Evolutionary conservation across 176 grass and related monocot genomes (phyloP), one percentile per base, ranked within the genome.

Genomic region (Oryza coarctata): DNA sequence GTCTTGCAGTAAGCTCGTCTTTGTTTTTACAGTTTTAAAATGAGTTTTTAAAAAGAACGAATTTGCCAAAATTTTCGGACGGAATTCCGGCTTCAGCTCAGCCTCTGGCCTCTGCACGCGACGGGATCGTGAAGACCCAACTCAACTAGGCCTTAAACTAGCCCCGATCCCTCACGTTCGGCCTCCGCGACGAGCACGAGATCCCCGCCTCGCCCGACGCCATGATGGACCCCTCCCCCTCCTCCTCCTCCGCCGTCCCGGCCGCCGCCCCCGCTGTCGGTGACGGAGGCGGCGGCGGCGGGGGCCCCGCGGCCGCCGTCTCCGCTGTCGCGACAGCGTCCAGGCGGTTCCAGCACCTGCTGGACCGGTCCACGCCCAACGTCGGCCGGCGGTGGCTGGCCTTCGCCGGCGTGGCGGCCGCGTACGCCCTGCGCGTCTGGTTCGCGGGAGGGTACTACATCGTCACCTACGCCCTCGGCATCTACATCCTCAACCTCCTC

Each of bases 391-490:
- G 90, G 34, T 96, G 93, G 93, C 35, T 88, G 70, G 83, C 82
- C 35, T 64, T 96, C 47, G 79, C 40, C 13, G 88, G 63, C 61
- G 67, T 89, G 8, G 86, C 50, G 58, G 27, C 77, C 27, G 22
- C 79, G 65, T 96, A 96, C 72, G 76, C 89, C 27, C 32, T 96
- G 73, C 93, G 93, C 68, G 88, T 86, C 23, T 96, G 90, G 93
- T 66, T 96, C 28, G 75, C 65, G 33, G 65, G 91, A 64, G 93
- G 93, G 12, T 96, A 87, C 74, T 96, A 93, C 47, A 89, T 96
- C 80, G 90, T 96, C 32, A 90, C 93, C 63, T 96, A 96, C 74
- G 90, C 85, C 52, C 88, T 96, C 50, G 93, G 90, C 7, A 96
- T 96, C 85, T 95, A 90, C 82, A 38, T 85, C 45, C 93, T 95